A percentile compares a stretch with the other conserved stretches of the same genome.
These are phyloP conservation scores for Nemania sp. DNA, from an alignment of 2,329 filamentous ascomycete genomes.

Conservation along the genomic window DNA sequence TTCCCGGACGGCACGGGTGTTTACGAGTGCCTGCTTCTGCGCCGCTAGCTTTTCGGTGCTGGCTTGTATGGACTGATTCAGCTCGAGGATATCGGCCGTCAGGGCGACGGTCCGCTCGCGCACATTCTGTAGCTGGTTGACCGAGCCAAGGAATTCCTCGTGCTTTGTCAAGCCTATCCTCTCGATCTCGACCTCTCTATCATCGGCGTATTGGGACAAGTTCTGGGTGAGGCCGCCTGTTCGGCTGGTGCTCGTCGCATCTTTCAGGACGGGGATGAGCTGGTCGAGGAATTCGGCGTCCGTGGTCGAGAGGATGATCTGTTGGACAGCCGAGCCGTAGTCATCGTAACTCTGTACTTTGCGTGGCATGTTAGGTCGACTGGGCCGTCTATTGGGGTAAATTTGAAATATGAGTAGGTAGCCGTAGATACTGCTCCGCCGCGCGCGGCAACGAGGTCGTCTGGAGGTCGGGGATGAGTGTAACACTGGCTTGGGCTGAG, in stretches of 20 bases:
- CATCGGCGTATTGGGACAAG: slow-evolving; percentile 79
- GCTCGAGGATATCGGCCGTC: slow-evolving; percentile 85
- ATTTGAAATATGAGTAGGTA: neutral
- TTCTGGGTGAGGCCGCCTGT: slow-evolving; percentile 76
- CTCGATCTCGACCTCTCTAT: slow-evolving; percentile 90
- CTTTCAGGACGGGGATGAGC: slow-evolving; percentile 89
- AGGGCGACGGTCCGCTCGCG: slow-evolving; percentile 87
- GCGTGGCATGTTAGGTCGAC: slow-evolving; percentile 35
- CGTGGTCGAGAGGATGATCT: slow-evolving; percentile 92
- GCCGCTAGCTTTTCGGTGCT: slow-evolving; percentile 93
- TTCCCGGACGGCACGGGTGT: slow-evolving; percentile 87
- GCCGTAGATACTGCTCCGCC: neutral
- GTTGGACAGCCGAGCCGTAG: slow-evolving; percentile 44
- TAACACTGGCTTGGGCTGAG: neutral
- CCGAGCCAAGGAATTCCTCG: slow-evolving; percentile 91
- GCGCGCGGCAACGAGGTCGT: neutral
- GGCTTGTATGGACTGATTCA: slow-evolving; percentile 93
- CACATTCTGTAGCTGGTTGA: slow-evolving; percentile 90
- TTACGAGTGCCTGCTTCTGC: slow-evolving; percentile 92
- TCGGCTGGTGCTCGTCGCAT: slow-evolving; percentile 78
- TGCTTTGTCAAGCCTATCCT: slow-evolving; percentile 93
- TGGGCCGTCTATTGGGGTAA: neutral
- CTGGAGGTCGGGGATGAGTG: neutral
- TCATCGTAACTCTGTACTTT: slow-evolving; percentile 43
- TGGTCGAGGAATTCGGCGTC: slow-evolving; percentile 96